Evolutionary conservation across 192 early-diverging fungal species (phyloP).

Genomic region (Backusella mclennaniae): DNA sequence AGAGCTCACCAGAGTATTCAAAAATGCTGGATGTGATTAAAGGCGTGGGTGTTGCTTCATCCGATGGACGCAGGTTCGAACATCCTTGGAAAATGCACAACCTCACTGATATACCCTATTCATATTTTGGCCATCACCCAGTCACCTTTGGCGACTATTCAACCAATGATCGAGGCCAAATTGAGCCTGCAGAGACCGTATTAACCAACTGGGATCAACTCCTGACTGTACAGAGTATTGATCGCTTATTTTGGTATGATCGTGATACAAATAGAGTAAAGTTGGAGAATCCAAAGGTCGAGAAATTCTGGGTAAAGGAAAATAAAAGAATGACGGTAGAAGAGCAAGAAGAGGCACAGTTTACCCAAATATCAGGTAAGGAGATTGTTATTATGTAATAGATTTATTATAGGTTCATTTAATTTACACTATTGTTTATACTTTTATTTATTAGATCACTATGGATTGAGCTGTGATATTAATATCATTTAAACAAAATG

Average conservation of each 20-base stretch:
- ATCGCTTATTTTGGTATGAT: conserved; percentile 26
- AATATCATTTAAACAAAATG: neutral
- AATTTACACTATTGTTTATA: neutral
- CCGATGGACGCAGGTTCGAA: conserved; percentile 7
- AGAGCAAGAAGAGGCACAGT: conserved; percentile 13
- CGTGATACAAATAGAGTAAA: conserved; percentile 7
- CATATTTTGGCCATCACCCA: conserved; percentile 64
- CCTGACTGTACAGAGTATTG: conserved; percentile 38
- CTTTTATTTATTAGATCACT: conserved; percentile 39
- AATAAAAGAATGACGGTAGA: conserved; percentile 20
- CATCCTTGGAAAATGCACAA: conserved; percentile 6
- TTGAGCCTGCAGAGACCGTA: conserved; percentile 56
- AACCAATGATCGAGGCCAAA: conserved; percentile 41
- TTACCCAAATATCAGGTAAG: conserved; percentile 46
- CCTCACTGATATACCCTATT: conserved; percentile 52
- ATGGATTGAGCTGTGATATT: conserved; percentile 34
- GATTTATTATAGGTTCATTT: neutral
- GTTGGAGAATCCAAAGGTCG: conserved; percentile 4
- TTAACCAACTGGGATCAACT: conserved; percentile 54
- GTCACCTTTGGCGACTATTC: conserved; percentile 78
- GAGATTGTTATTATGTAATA: neutral
- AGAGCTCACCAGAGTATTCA: conserved; percentile 46
- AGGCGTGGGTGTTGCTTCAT: conserved; percentile 29
- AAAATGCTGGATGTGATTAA: conserved; percentile 57
- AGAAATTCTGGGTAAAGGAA: conserved; percentile 32